Evolutionary conservation across 805 yeast species (phyloP).

Genomic region (Trichomonascus vanleenenianus): DNA sequence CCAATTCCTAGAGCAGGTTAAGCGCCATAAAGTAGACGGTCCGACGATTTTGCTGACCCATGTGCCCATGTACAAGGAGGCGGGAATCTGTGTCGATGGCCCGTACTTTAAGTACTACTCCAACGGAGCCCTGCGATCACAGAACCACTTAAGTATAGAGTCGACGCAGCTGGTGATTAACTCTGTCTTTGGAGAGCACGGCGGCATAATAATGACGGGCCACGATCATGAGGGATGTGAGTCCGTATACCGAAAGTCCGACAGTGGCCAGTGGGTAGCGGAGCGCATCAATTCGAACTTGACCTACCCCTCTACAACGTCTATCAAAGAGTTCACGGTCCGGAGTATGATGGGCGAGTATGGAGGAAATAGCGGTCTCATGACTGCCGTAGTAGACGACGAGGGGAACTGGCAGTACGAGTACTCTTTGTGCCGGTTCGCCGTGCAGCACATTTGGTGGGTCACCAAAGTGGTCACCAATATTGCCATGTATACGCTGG

Average conservation of each 20-base stretch:
- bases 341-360: constrained; percentile 95
- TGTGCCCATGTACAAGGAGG: constrained; percentile 77
- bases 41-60: constrained; percentile 81
- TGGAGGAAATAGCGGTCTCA: constrained; percentile 79
- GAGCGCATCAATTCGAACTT: background rate
- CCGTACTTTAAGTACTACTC: constrained; percentile 61
- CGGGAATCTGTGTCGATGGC: constrained; percentile 82
- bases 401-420: constrained; percentile 48
- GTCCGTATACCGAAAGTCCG: constrained; percentile 39
- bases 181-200: constrained; percentile 55
- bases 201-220: constrained; percentile 83
- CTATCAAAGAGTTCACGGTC: constrained; percentile 71
- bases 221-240: constrained; percentile 97
- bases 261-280: constrained; percentile 6
- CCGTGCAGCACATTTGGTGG: constrained; percentile 96
- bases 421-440: constrained; percentile 71
- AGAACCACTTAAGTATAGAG: constrained; percentile 70
- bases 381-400: constrained; percentile 57
- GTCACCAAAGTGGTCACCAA: constrained; percentile 52
- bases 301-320: background rate
- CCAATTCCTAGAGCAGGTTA: constrained; percentile 60
- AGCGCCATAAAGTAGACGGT: constrained; percentile 50
- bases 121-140: constrained; percentile 66
- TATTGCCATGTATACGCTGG: constrained; percentile 15
- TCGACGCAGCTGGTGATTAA: constrained; percentile 61